These are phyloP conservation scores for Coprinopsis cinerea DNA, from an alignment of 768 basidiomycete species.

Conservation along the genomic window DNA sequence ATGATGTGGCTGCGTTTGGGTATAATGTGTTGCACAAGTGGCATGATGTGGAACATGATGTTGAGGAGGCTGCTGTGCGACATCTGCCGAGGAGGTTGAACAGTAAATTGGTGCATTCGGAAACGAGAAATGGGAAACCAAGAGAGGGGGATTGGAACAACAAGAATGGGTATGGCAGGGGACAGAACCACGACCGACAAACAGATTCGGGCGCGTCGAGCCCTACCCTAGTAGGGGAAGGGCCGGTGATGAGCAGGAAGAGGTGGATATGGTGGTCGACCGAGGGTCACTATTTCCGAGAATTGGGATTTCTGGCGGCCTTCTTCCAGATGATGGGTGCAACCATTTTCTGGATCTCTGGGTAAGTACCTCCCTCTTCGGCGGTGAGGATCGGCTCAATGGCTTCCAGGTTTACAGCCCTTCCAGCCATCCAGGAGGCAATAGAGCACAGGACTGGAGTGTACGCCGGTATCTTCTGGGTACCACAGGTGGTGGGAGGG, in stretches of 20 bases:
- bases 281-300: slow-evolving; percentile 31
- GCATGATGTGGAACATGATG: not conserved
- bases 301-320: slow-evolving; percentile 44
- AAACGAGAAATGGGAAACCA: not conserved
- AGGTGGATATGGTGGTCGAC: slow-evolving; percentile 35
- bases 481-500: slow-evolving; percentile 59
- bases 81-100: slow-evolving; percentile 16
- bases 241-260: slow-evolving; percentile 1
- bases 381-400: slow-evolving; percentile 11
- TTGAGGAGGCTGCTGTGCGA: slow-evolving; percentile 9
- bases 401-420: slow-evolving; percentile 27
- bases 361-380: slow-evolving; percentile 19
- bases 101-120: not conserved
- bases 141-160: not conserved
- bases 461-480: slow-evolving; percentile 50
- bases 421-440: slow-evolving; percentile 29
- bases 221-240: not conserved
- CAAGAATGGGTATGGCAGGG: too few species aligned
- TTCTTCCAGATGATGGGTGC: slow-evolving; percentile 50
- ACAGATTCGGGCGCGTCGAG: too few species aligned
- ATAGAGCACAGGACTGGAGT: slow-evolving; percentile 24
- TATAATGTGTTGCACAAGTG: slow-evolving; percentile 20
- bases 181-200: too few species aligned
- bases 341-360: slow-evolving; percentile 57
- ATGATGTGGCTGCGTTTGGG: slow-evolving; percentile 33